Base-by-base conservation (phyloP, 2,329 filamentous ascomycete species). In the Ascochyta lentis region DNA sequence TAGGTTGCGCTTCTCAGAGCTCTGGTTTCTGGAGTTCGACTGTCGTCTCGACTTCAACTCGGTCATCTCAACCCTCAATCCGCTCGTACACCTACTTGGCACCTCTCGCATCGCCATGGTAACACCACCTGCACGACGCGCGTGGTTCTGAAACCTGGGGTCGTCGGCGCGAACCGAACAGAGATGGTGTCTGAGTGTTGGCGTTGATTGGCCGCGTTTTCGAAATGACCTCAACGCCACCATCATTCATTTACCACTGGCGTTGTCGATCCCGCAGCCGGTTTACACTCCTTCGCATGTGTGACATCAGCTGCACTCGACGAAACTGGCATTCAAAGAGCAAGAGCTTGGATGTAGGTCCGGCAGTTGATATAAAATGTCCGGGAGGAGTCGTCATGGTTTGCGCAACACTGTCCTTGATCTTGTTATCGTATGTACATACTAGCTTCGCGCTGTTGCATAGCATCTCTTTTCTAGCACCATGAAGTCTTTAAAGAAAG, bases 291-390 rank as follows among this genome's bases (percentile, higher is more conserved):
- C 53, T 53, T 57, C 57, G 58, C 62, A 54, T 67, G 58, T 66
- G 66, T 71, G 66, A 70, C 72, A 73, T 73, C 68, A 73, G 69
- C 51, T 59, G 63, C 58, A 58, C 61, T 34, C 24, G 26, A 37
- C 31, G 24, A 31, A 37, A 37, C 31, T 63, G 61, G 47, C 58
- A 65, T 68, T 60, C 59, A 61, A 51, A 49, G 40, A 19, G 38
- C 39, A 44, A 41, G 59, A 58, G 53, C 45, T 47, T 59, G 46
- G 43, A 56, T 41, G 54, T 38, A 33, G 41, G 52, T 53, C 45
- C 38, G 41, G 34, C 26, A 49, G 38, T 54, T 27, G 53, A 60
- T 70, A 64, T 68, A 67, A 61, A 54, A 56, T 48, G 50, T 35
- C 24, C 33, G 38, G 56, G 51, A 26, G 16, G 33, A 51, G 24